Base-by-base conservation (phyloP, 495 filamentous ascomycete genomes). In the Extremus antarcticus region DNA sequence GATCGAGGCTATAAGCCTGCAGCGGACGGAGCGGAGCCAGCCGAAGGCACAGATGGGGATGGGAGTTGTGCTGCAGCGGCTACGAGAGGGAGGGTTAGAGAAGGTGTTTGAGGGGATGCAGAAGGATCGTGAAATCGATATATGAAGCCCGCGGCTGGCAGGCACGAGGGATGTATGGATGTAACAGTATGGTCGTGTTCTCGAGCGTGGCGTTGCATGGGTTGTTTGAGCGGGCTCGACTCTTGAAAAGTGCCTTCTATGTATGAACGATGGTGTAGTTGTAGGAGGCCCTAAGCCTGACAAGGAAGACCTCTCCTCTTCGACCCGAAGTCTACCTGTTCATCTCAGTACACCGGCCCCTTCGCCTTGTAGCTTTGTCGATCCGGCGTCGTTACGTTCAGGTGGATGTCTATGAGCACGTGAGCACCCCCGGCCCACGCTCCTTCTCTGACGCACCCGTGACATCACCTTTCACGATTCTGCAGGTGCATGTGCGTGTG, bases 31-130 rank as follows among this genome's bases (percentile, higher is more conserved):
- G 47, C 85, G 89, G 55, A 87, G 89, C 40, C 74, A 97, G 52
- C 74, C 84, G 52, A 94, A 90, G 65, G 90, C 87, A 66, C 88
- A 90, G 61, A 83, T 96, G 65, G 92, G 94, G 17, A 96, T 99
- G 92, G 86, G 84, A 53, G 81, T 96, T 43, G 91, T 99, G 16
- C 75, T 99, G 22, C 87, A 94, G 68, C 78, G 92, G 35, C 66
- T 97, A 58, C 79, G 92, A 52, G 74, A 76, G 58, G 87, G 90
- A 13, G 87, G 94, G 11, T 80, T 96, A 39, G 85, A 90, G 23
- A 87, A 80, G 19, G 85, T 96, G 17, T 70, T 92, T 41, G 91
- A 95, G 66, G 86, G 87, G 24, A 86, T 91, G 82, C 76, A 85
- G 53, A 71, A 76, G 61, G 87, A 92, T 64, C 71, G 80, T 17